phyloP scores from a whole-genome alignment of 768 basidiomycete species.

The Boletus sp. region DNA sequence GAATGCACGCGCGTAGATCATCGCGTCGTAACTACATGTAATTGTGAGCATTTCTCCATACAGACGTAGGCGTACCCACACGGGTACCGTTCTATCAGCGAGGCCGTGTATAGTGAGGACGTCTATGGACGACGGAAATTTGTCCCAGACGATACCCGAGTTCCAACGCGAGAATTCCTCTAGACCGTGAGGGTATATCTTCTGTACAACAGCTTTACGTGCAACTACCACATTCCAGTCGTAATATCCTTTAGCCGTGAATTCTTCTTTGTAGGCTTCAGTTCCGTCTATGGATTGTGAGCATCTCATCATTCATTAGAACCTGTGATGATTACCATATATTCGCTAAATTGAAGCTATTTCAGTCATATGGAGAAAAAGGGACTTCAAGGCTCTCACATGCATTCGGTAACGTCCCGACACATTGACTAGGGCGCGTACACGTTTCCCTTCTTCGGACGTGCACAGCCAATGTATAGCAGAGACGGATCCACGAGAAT shows the following conservation, averaged over 20 bases:
- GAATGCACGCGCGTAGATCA: constrained; percentile 65
- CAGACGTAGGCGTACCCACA: constrained; percentile 44
- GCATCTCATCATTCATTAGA: not conserved
- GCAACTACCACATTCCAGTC: constrained; percentile 68
- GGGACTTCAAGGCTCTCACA: constrained; percentile 42
- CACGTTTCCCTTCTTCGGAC: constrained; percentile 52
- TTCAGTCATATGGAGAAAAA: constrained; percentile 2
- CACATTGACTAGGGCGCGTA: constrained; percentile 67
- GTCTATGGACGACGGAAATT: constrained; percentile 60
- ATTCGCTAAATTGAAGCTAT: constrained; percentile 19
- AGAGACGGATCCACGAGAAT: constrained; percentile 75
- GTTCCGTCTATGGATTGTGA: constrained; percentile 20
- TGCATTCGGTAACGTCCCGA: constrained; percentile 79
- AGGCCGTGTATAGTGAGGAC: constrained; percentile 83
- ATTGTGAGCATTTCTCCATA: not conserved
- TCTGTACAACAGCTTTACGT: constrained; percentile 50
- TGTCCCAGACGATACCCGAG: constrained; percentile 62
- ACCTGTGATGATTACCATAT: constrained; percentile 21
- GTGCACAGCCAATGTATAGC: constrained; percentile 69
- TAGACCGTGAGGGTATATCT: constrained; percentile 58
- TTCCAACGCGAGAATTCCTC: constrained; percentile 64
- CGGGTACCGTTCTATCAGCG: constrained; percentile 62
- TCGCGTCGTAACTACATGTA: constrained; percentile 58
- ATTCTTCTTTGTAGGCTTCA: constrained; percentile 45
- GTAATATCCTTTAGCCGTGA: constrained; percentile 57